Evolutionary conservation across 345 rosid species (phyloP).

Genomic region (Arabidopsis arenosa): DNA sequence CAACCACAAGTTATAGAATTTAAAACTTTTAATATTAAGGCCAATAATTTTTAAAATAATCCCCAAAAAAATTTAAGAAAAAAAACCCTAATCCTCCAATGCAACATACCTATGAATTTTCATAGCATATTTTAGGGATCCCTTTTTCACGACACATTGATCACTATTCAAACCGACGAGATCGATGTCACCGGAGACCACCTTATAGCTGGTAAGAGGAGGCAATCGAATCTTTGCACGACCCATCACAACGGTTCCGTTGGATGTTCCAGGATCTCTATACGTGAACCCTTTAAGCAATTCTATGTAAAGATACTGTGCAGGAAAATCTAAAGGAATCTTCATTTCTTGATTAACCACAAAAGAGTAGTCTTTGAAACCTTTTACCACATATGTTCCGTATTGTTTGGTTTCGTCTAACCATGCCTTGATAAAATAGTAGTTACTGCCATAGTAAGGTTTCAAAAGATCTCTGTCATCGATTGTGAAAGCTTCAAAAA

Average conservation of each 20-base stretch:
- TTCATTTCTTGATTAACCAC: neutral
- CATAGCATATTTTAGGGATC: constrained; percentile 4
- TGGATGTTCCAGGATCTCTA: constrained; percentile 29
- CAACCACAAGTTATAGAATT: neutral
- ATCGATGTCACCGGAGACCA: neutral
- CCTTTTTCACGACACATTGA: constrained; percentile 11
- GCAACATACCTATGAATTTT: neutral
- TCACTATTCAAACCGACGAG: constrained; percentile 16
- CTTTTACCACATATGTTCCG: neutral
- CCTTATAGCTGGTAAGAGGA: neutral
- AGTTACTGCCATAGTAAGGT: constrained; percentile 8
- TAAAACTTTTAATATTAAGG: neutral
- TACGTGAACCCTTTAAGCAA: neutral
- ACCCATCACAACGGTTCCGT: constrained; percentile 25
- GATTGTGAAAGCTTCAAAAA: neutral
- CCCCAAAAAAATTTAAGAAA: neutral
- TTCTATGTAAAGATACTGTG: constrained; percentile 26
- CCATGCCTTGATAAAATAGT: constrained; percentile 17
- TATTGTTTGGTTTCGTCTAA: neutral
- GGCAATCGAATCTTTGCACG: constrained; percentile 31
- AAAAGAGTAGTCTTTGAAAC: neutral
- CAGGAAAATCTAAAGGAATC: constrained; percentile 21
- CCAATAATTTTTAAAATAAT: neutral
- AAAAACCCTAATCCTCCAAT: neutral
- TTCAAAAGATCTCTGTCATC: constrained; percentile 14